phyloP scores from a whole-genome alignment of 1,284 basidiomycete genomes.

The Trichosporon sp. region DNA sequence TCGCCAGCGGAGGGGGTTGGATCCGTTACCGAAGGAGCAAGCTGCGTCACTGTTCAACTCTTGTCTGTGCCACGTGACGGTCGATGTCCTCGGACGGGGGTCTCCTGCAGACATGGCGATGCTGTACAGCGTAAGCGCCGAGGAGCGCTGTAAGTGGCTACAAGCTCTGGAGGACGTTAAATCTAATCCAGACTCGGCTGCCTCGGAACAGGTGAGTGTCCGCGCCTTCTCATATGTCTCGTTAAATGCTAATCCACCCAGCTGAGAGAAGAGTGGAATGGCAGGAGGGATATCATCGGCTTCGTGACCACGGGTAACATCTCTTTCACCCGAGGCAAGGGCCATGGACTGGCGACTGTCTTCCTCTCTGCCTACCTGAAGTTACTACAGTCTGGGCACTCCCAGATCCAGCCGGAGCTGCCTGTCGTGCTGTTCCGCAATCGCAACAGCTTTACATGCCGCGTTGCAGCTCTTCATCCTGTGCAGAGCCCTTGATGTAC shows the following conservation, averaged over 20 bases:
- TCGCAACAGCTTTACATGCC: constrained; percentile 47
- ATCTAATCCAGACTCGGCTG: not conserved
- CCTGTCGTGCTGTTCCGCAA: constrained; percentile 51
- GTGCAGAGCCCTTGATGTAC: not conserved
- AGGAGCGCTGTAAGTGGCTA: constrained; percentile 53
- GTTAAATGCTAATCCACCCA: no score
- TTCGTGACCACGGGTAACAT: constrained; percentile 73
- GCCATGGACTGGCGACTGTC: constrained; percentile 66
- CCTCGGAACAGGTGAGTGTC: not conserved
- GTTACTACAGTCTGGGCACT: constrained; percentile 41
- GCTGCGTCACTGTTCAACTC: constrained; percentile 53
- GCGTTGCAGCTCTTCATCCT: constrained; percentile 37
- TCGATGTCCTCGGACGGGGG: constrained; percentile 62
- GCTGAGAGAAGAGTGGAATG: constrained; percentile 52
- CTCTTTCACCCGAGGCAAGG: constrained; percentile 67
- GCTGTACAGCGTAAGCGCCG: constrained; percentile 59
- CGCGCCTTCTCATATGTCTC: no score
- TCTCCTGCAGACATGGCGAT: constrained; percentile 65
- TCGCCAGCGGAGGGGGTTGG: constrained; percentile 55
- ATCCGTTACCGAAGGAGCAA: constrained; percentile 45
- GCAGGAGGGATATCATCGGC: constrained; percentile 58
- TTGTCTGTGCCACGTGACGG: constrained; percentile 61
- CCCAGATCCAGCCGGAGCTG: constrained; percentile 41
- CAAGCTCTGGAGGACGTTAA: constrained; percentile 36
- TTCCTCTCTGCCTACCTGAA: constrained; percentile 56